These are phyloP conservation scores for Durusdinium trenchii DNA, from an alignment of 73 alveolate species.

Conservation along the genomic window DNA sequence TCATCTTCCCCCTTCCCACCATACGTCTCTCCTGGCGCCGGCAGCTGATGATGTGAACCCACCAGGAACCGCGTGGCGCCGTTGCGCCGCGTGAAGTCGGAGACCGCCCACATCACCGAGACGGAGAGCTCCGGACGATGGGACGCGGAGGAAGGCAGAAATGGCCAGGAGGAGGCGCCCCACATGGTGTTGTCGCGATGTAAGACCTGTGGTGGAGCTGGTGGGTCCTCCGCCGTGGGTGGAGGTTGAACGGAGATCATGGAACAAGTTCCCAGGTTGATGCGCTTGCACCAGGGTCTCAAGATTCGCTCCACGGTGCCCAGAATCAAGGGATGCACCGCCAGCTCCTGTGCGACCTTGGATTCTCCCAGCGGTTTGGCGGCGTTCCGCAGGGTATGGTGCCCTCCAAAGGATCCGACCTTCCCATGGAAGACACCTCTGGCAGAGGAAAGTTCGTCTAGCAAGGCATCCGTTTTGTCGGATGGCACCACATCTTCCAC, in stretches of 20 bases:
- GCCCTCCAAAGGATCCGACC: conserved; percentile 64
- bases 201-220: conserved; percentile 65
- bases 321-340: conserved; percentile 42
- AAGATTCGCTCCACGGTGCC: conserved; percentile 36
- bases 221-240: conserved; percentile 6
- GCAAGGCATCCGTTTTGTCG: conserved; percentile 37
- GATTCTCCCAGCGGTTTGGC: conserved; percentile 71
- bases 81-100: conserved; percentile 39
- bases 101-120: conserved; percentile 85
- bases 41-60: conserved; percentile 39
- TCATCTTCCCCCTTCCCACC: neutral
- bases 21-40: neutral
- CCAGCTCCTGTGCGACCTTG: conserved; percentile 58
- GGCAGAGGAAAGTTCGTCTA: conserved; percentile 27
- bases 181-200: conserved; percentile 76
- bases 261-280: conserved; percentile 52
- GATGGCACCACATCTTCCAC: conserved; percentile 25
- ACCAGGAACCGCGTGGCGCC: conserved; percentile 71
- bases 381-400: conserved; percentile 62
- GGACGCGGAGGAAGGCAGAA: neutral
- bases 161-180: conserved; percentile 78
- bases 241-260: conserved; percentile 63
- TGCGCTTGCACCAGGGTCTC: conserved; percentile 64
- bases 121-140: conserved; percentile 62
- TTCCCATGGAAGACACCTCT: conserved; percentile 48